phyloP scores from a whole-genome alignment of 2,329 filamentous ascomycete species.

The Claviceps citrina region DNA sequence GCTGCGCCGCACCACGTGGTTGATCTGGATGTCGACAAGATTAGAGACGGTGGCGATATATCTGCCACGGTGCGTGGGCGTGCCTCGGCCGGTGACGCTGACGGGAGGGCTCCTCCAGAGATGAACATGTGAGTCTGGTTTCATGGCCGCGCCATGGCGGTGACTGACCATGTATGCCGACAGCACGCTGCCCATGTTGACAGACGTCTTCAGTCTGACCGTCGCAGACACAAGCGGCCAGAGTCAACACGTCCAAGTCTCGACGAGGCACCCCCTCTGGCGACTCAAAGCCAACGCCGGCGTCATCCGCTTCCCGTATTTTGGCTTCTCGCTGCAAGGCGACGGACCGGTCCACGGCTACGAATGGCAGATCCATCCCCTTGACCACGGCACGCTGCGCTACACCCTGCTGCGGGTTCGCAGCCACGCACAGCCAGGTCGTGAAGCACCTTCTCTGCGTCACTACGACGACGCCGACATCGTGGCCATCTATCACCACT shows the following conservation, averaged over 20 bases:
- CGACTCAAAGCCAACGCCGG: conserved; percentile 1
- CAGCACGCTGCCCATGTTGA: conserved; percentile 1
- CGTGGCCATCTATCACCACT: conserved; percentile 4
- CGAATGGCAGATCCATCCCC: conserved; percentile 6
- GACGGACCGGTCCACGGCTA: background rate
- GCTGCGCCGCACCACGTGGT: background rate
- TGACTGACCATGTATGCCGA: too few relatives aligned
- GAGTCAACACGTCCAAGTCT: background rate
- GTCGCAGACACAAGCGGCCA: background rate
- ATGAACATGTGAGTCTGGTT: conserved; percentile 5
- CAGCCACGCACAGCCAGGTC: background rate
- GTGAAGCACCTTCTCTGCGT: background rate
- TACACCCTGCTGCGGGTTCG: conserved; percentile 1
- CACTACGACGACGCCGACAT: background rate
- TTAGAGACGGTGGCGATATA: background rate
- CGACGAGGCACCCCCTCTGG: conserved; percentile 1
- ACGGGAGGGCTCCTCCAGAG: background rate
- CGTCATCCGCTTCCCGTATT: conserved; percentile 1
- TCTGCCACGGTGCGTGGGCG: conserved; percentile 1
- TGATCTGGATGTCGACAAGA: background rate
- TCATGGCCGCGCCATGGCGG: too few relatives aligned
- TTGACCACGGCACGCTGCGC: conserved; percentile 4
- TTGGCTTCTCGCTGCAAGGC: conserved; percentile 1
- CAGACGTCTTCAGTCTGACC: conserved; percentile 3
- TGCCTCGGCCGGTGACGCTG: too few relatives aligned